phyloP scores from a whole-genome alignment of 495 filamentous ascomycete species.

The Penicillium diatomitis region DNA sequence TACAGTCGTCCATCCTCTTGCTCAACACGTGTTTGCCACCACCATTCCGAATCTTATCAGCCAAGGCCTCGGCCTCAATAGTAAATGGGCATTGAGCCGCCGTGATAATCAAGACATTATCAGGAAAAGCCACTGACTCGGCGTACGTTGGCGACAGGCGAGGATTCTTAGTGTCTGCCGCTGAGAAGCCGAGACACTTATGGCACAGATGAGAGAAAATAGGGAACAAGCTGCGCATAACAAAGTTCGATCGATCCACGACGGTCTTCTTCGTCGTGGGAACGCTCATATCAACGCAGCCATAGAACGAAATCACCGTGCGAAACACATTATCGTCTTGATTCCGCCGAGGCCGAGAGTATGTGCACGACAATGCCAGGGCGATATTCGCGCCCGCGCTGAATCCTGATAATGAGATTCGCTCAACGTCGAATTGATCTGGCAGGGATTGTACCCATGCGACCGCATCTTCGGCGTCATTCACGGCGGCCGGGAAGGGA shows the following conservation, averaged over 20 bases:
- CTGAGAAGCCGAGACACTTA: constrained; percentile 15
- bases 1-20: constrained; percentile 30
- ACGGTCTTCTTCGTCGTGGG: constrained; percentile 14
- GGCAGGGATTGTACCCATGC: constrained; percentile 25
- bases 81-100: constrained; percentile 32
- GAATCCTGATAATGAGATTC: constrained; percentile 35
- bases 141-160: constrained; percentile 33
- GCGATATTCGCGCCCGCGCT: constrained; percentile 38
- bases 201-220: constrained; percentile 23
- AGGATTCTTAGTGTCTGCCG: constrained; percentile 21
- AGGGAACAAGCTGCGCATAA: constrained; percentile 19
- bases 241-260: constrained; percentile 19
- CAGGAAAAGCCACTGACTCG: constrained; percentile 25
- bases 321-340: constrained; percentile 14
- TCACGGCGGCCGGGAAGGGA: constrained; percentile 63
- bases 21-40: constrained; percentile 25
- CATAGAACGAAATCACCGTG: constrained; percentile 33
- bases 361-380: constrained; percentile 22
- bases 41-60: constrained; percentile 18
- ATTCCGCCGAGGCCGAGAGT: constrained; percentile 14
- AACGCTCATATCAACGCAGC: constrained; percentile 24
- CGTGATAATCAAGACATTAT: constrained; percentile 33
- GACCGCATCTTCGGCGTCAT: constrained; percentile 52
- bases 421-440: constrained; percentile 23
- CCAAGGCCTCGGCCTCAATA: constrained; percentile 35